Evolutionary conservation across 768 basidiomycete genomes (phyloP).

Genomic region (Daedaleopsis nitida): DNA sequence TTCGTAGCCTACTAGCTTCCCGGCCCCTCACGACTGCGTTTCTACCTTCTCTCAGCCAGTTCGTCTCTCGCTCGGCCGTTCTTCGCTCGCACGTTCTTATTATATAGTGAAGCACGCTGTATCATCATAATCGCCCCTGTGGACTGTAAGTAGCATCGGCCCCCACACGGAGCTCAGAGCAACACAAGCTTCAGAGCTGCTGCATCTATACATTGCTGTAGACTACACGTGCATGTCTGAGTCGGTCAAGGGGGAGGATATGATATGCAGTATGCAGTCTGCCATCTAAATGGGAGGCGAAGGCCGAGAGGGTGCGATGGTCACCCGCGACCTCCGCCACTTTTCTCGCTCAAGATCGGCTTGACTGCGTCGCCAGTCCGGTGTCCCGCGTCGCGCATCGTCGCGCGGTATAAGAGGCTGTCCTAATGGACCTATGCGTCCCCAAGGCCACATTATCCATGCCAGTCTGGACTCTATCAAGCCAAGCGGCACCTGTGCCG

Average conservation of each 20-base stretch:
- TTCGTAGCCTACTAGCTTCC: not conserved
- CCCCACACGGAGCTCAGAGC: not conserved
- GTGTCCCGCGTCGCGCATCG: conserved; percentile 22
- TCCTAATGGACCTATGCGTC: conserved; percentile 29
- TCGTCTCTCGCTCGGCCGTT: conserved; percentile 2
- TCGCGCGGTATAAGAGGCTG: conserved; percentile 15
- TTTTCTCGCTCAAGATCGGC: conserved; percentile 42
- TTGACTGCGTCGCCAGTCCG: conserved; percentile 35
- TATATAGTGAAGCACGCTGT: conserved; percentile 20
- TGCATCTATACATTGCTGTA: not conserved
- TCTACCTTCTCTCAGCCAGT: conserved; percentile 1
- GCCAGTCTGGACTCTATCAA: conserved; percentile 32
- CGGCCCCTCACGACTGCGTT: not conserved
- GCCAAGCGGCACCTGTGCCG: conserved; percentile 28
- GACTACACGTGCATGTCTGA: not conserved
- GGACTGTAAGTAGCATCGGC: conserved; percentile 17
- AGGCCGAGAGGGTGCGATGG: conserved; percentile 4
- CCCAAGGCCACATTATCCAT: conserved; percentile 33
- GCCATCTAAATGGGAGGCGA: not conserved
- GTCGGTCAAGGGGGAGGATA: not conserved
- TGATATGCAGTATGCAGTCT: not conserved
- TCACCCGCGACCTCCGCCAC: conserved; percentile 42
- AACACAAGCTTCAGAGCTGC: not conserved
- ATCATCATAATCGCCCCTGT: conserved; percentile 16
- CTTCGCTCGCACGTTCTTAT: conserved; percentile 8